phyloP scores from a whole-genome alignment of 208 protist species.

The Leishmania amazonensis region DNA sequence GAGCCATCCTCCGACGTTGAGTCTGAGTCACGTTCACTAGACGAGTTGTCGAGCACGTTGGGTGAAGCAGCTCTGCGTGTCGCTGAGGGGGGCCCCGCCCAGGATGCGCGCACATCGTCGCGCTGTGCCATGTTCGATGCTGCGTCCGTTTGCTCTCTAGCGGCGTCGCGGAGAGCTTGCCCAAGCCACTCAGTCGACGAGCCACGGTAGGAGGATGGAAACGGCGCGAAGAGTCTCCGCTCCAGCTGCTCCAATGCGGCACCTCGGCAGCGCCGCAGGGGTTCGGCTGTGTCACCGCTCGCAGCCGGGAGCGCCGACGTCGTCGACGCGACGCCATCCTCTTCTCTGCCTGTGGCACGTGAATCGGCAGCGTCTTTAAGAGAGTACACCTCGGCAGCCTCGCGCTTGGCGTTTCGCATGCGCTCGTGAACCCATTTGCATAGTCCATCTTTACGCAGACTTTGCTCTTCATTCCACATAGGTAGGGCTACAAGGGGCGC shows the following conservation, averaged over 20 bases:
- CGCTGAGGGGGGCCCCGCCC: neutral
- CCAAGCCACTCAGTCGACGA: constrained; percentile 43
- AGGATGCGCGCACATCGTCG: neutral
- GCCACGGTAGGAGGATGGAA: constrained; percentile 23
- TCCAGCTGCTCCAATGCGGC: constrained; percentile 12
- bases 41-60: neutral
- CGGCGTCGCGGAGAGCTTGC: constrained; percentile 38
- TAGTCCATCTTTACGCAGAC: neutral
- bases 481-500: neutral
- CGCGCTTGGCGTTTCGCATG: neutral
- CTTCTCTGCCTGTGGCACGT: neutral
- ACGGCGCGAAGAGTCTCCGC: constrained; percentile 26
- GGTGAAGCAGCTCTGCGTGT: neutral
- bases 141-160: constrained; percentile 1
- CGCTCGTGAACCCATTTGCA: neutral
- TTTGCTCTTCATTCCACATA: constrained; percentile 2
- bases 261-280: neutral
- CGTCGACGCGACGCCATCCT: neutral
- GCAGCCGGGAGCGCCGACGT: neutral
- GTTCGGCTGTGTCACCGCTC: neutral
- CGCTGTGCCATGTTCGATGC: neutral
- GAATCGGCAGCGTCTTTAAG: neutral
- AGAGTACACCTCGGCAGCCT: neutral
- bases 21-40: neutral
- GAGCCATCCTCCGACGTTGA: neutral